phyloP scores from a whole-genome alignment of 805 yeast genomes.

The Schizosaccharomyces osmophilus region DNA sequence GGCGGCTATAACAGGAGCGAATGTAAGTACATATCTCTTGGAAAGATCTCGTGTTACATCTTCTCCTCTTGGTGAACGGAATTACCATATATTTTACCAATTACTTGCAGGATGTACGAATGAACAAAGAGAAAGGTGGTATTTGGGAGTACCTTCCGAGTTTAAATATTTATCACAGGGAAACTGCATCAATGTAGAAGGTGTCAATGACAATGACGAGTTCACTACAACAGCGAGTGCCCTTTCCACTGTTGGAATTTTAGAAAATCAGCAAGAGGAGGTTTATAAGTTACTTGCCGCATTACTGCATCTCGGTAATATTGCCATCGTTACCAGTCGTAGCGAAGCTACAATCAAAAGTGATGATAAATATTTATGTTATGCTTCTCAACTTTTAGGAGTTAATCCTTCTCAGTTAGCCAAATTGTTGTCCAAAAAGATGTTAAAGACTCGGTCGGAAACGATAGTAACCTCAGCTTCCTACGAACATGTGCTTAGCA shows the following conservation, averaged over 20 bases:
- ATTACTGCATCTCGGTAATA: conserved; percentile 76
- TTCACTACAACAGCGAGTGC: conserved; percentile 56
- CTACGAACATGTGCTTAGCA: conserved; percentile 64
- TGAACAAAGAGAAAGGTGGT: conserved; percentile 30
- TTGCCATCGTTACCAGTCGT: conserved; percentile 61
- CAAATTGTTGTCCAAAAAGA: conserved; percentile 81
- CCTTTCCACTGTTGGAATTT: conserved; percentile 52
- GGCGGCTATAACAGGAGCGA: conserved; percentile 74
- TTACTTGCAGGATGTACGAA: conserved; percentile 40
- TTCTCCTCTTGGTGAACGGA: conserved; percentile 57
- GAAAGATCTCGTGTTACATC: conserved; percentile 80
- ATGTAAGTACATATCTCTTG: conserved; percentile 71
- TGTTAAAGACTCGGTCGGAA: conserved; percentile 76
- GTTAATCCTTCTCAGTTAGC: conserved; percentile 50
- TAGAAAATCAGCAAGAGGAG: conserved; percentile 29
- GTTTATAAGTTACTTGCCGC: conserved; percentile 70
- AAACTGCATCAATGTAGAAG: conserved; percentile 25
- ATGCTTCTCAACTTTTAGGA: conserved; percentile 67
- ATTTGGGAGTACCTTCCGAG: conserved; percentile 36
- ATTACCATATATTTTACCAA: conserved; percentile 85
- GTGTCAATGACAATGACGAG: conserved; percentile 64
- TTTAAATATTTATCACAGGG: conserved; percentile 77
- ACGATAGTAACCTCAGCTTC: conserved; percentile 65
- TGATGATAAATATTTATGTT: conserved; percentile 64
- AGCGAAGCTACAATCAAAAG: conserved; percentile 57